Conservation (phyloP, 164 flowering plant genomes). For the Macadamia integrifolia region DNA sequence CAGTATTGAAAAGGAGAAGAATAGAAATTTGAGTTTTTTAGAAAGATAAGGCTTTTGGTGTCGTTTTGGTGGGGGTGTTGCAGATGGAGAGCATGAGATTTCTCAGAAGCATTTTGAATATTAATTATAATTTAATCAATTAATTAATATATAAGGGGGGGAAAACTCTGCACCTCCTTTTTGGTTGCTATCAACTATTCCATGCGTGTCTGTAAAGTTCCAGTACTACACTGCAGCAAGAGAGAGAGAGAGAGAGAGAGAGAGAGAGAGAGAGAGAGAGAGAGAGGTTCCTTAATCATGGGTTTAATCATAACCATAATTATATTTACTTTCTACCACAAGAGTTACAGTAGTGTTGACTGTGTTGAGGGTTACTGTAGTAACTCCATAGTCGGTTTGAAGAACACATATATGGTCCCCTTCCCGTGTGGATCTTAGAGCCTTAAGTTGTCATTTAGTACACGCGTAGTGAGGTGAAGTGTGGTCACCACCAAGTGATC, state of each 20-base stretch:
- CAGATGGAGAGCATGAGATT: conserved; percentile 62
- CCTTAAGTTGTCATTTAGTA: no score
- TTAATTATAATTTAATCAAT: conserved; percentile 7
- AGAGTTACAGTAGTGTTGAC: no score
- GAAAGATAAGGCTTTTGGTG: conserved; percentile 48
- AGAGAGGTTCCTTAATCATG: conserved; percentile 35
- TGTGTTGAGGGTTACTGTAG: no score
- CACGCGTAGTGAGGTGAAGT: no score
- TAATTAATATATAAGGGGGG: conserved; percentile 18
- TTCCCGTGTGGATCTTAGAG: no score
- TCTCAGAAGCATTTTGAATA: conserved; percentile 32
- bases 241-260: not conserved
- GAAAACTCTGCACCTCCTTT: conserved; percentile 42
- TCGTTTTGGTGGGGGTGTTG: conserved; percentile 48
- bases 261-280: conserved; percentile 17
- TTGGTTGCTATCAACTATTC: conserved; percentile 39
- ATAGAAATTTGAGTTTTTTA: conserved; percentile 18
- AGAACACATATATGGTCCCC: no score
- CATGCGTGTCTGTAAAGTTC: conserved; percentile 50
- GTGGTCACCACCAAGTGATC: no score
- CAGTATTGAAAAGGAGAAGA: conserved; percentile 16
- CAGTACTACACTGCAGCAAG: conserved; percentile 21
- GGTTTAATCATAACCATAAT: conserved; percentile 38
- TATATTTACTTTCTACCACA: conserved; percentile 16
- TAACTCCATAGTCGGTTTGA: no score